Base-by-base conservation (phyloP, 139 green algal species). In the Chlamydomonas urium region DNA sequence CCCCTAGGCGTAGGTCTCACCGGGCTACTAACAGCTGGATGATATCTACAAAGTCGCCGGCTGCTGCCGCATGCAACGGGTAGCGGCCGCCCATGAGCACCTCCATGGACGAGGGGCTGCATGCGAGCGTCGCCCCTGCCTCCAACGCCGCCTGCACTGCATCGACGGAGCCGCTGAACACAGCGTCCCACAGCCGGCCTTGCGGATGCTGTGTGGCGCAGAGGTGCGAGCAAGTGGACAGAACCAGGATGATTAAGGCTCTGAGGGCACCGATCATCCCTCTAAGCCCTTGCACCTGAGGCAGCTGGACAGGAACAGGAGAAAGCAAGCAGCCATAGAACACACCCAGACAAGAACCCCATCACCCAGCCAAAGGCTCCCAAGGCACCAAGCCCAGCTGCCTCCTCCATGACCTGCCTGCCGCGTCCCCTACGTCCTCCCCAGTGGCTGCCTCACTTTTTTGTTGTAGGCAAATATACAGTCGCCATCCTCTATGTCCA, bases 381-480 rank as follows among this genome's bases (percentile, higher is more conserved):
- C n/a, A n/a, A n/a, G n/a, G n/a, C n/a, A n/a, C n/a, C n/a, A n/a
- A n/a, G n/a, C n/a, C n/a, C n/a, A n/a, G n/a, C n/a, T n/a, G n/a
- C n/a, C n/a, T n/a, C n/a, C n/a, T n/a, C n/a, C n/a, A n/a, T n/a
- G n/a, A n/a, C n/a, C n/a, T n/a, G n/a, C n/a, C n/a, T n/a, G n/a
- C n/a, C n/a, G n/a, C n/a, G n/a, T n/a, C n/a, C n/a, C n/a, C n/a
- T n/a, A 33, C 42, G 24, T 31, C 2, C 38, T 21, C 1, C 58
- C 53, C 5, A 5, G 24, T 26, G 17, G 29, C 34, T 47, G 1
- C 19, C 72, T 0, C 29, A 81, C 75, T 70, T 77, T 38, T 19
- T 74, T 62, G 71, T 71, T 69, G 59, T 77, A 81, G 0, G 71
- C 61, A 33, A 76, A 69, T 50, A 81, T 81, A 42, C 62, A 73